Conservation (phyloP, 768 basidiomycete species). For the Tulasnella sp. region DNA sequence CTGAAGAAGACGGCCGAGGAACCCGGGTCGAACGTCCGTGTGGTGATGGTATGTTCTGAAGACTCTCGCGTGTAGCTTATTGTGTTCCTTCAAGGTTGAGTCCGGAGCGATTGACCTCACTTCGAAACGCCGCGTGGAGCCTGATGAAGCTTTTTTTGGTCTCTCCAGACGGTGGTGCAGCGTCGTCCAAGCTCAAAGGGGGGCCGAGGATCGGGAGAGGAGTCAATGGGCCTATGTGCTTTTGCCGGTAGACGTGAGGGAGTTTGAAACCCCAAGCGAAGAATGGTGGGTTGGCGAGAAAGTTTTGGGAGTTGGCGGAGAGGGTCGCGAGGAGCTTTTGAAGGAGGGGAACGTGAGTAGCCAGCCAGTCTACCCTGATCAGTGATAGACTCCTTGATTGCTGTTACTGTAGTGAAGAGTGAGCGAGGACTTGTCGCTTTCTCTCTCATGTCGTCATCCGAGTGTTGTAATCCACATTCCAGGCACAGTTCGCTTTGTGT, state of each 20-base stretch:
- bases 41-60: constrained; percentile 38
- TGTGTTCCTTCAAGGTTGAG: not conserved
- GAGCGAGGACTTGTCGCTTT: no score
- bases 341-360: not conserved
- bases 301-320: not conserved
- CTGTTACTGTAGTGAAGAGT: no score
- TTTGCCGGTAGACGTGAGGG: not conserved
- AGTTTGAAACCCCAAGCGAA: not conserved
- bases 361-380: not conserved
- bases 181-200: not conserved
- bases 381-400: no score
- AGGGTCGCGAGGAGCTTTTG: not conserved
- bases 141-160: not conserved
- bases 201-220: not conserved
- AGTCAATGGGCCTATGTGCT: not conserved
- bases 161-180: not conserved
- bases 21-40: constrained; percentile 43
- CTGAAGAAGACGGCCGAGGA: constrained; percentile 38
- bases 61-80: not conserved
- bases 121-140: not conserved
- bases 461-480: no score
- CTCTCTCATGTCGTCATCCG: no score
- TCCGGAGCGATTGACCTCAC: not conserved
- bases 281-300: not conserved
- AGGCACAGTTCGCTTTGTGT: no score